Percentiles rank a stretch among this genome's conserved stretches.
These are phyloP conservation scores for Ophiostoma sp. DNA, from an alignment of 2,329 filamentous ascomycete genomes.

Conservation along the genomic window DNA sequence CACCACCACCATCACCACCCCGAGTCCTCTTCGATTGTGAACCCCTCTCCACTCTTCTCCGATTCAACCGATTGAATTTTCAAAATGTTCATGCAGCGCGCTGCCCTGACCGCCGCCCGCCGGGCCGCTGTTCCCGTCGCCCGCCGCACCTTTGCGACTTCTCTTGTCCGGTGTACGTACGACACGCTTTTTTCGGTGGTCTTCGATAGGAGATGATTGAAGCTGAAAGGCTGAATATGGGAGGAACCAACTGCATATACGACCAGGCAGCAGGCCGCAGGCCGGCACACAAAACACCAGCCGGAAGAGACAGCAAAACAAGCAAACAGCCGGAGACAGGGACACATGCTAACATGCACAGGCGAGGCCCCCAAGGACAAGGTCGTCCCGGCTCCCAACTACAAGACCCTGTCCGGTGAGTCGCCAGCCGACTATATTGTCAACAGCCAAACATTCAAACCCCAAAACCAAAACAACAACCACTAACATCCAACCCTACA, in stretches of 20 bases:
- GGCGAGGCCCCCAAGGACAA: conserved; percentile 34
- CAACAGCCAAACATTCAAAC: not conserved
- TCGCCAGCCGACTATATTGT: not conserved
- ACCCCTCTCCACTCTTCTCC: conserved; percentile 8
- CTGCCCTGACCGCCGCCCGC: conserved; percentile 56
- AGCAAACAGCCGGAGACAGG: not conserved
- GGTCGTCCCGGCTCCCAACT: conserved; percentile 31
- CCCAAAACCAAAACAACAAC: not conserved
- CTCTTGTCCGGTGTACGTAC: conserved; percentile 55
- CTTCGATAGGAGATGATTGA: not conserved
- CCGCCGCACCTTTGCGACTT: conserved; percentile 56
- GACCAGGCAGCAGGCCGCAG: not conserved
- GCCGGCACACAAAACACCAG: not conserved
- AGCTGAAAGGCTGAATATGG: not conserved
- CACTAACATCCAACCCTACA: conserved; percentile 38
- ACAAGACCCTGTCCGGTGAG: conserved; percentile 45
- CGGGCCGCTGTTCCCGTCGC: conserved; percentile 52
- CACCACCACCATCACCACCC: conserved; percentile 18
- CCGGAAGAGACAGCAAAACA: not conserved
- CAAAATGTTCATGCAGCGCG: conserved; percentile 59
- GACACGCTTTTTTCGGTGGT: not conserved
- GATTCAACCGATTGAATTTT: not conserved
- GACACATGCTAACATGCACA: conserved; percentile 27
- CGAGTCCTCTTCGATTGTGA: not conserved
- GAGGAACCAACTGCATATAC: not conserved